phyloP scores from a whole-genome alignment of 805 yeast species.

The Millerozyma miso region DNA sequence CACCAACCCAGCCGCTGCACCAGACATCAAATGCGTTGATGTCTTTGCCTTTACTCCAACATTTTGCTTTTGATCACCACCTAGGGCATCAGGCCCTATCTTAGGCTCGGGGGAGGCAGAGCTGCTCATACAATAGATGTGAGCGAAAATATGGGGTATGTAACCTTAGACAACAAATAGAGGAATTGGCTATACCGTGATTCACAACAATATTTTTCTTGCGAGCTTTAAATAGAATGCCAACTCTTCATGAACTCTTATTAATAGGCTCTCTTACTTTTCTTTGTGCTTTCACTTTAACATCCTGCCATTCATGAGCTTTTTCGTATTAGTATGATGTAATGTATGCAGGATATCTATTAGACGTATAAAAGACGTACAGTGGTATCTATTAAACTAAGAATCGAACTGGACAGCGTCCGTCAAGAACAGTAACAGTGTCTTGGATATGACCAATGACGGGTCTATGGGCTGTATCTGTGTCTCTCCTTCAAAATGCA shows the following conservation, averaged over 20 bases:
- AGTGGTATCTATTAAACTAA: neutral
- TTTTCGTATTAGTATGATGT: neutral
- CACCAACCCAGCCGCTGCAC: conserved; percentile 79
- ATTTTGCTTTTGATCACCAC: neutral
- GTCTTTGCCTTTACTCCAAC: neutral
- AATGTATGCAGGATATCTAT: neutral
- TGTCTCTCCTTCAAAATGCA: conserved; percentile 6
- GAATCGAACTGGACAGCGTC: conserved; percentile 1
- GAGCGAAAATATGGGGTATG: neutral
- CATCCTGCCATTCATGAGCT: neutral
- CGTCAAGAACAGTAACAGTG: conserved; percentile 9
- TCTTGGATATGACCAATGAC: conserved; percentile 20
- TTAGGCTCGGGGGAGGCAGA: neutral
- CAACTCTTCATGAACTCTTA: neutral
- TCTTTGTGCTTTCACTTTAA: neutral
- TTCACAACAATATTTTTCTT: too few species aligned
- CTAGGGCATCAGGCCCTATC: neutral
- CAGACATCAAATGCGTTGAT: conserved; percentile 62
- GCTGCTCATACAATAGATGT: neutral
- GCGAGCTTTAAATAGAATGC: too few species aligned
- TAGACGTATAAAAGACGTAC: too few species aligned
- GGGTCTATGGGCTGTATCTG: conserved; percentile 20
- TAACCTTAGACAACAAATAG: too few species aligned
- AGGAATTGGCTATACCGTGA: too few species aligned
- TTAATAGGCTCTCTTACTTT: neutral